Base-by-base conservation (phyloP, 352 stramenopile genomes). In the Phytophthora pluvialis region DNA sequence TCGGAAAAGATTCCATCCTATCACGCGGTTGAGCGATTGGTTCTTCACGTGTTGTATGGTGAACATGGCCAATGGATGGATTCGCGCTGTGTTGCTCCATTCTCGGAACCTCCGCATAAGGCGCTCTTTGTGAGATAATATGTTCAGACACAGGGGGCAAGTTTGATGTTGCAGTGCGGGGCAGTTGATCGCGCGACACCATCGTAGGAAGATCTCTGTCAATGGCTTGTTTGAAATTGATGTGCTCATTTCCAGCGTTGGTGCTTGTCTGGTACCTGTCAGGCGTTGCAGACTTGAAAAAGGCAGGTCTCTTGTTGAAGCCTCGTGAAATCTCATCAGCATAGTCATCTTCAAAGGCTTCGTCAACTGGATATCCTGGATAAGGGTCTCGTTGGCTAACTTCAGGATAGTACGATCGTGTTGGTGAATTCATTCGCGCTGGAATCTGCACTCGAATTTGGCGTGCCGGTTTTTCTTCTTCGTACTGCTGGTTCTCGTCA, bases 361-460 rank as follows among this genome's bases (percentile, higher is more conserved):
- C 44, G 10, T 69, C 48, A 46, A 28, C 21, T 9, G 16, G n/a
- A 53, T 68, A 64, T n/a, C 9, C 32, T 45, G 51, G 39, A 32
- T 33, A 47, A 38, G 28, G 47, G 1, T 25, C n/a, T 52, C n/a
- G 38, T 25, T 57, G 46, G 21, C 12, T 58, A 1, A 36, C 11
- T 49, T 51, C 44, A 56, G 32, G 32, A 52, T 39, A 40, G 15
- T 59, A 50, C 8, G 29, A 13, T 6, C 29, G 58, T 9, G 40
- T 33, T 21, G 66, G 25, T 5, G 42, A 40, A 16, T 56, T 61
- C 51, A 65, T 72, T 54, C 56, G 49, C 15, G 39, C 32, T 15
- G 67, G 62, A 32, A 75, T 61, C 31, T 72, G 60, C 13, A 74
- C 46, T 35, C 49, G 63, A 40, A 70, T 69, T 40, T 72, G 62